Base-by-base conservation (phyloP, 257 asterid species). In the Petrea volubilis region DNA sequence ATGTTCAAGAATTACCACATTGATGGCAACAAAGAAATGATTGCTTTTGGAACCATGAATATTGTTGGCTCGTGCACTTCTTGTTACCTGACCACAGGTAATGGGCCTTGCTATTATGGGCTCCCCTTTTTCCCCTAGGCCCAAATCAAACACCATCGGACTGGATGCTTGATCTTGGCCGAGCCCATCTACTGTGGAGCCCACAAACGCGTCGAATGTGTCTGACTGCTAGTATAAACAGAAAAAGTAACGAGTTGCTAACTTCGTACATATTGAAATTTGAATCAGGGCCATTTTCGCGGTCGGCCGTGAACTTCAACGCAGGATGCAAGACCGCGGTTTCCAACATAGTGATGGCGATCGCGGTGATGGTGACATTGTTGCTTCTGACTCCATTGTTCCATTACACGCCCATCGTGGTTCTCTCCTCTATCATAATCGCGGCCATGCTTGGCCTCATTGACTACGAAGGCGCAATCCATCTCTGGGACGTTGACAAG, bases 241-340 rank as follows among this genome's bases (percentile, higher is more conserved):
- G n/a, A 6, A 34, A 34, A 34, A 34, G 5, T 34, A 34, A 34
- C 9, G 12, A 28, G 36, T 53, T 18, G 10, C 28, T 52, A 23
- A 40, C 4, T 15, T 13, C 4, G 31, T 11, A 15, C 6, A 29
- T 7, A 2, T 31, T 31, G 68, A 55, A 47, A 69, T 49, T 53
- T 70, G 72, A 63, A 79, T 6, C 78, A 87, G 98, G 98, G 33
- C 97, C 99, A 20, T 95, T 95, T 79, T 95, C 99, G 25, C 77
- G 98, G 29, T 90, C 99, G 0, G 99, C 99, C 0, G 98, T 95
- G 83, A 95, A 95, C 83, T 92, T 90, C 84, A 95, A 92, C 43
- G 97, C 99, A 7, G 99, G 99, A 20, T 95, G 99, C 77, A 95
- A 95, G 53, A 92, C 96, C 0, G 99, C 99, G 23, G 96, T 92